Conservation (phyloP, 768 basidiomycete genomes). For the Mycena floridula region DNA sequence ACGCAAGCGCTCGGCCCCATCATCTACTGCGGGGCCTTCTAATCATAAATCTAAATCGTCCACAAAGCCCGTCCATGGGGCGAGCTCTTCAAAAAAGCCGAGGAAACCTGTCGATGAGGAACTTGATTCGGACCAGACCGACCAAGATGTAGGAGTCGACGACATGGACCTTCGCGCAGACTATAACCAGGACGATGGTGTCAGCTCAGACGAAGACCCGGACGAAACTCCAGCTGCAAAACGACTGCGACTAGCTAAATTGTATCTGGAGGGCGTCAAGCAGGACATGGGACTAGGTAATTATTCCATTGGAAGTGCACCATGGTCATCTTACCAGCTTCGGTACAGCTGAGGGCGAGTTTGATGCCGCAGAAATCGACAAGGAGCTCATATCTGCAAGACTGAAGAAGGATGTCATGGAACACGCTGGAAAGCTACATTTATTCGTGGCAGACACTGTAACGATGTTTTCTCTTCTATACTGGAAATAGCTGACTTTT, state of each 20-base stretch:
- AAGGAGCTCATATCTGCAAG: conserved; percentile 86
- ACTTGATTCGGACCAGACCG: conserved; percentile 54
- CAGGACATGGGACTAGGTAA: conserved; percentile 50
- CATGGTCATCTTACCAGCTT: not conserved
- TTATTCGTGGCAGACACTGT: conserved; percentile 73
- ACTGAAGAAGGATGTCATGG: conserved; percentile 86
- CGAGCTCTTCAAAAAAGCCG: conserved; percentile 2
- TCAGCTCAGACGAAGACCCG: conserved; percentile 78
- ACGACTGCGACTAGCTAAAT: conserved; percentile 80
- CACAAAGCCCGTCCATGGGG: conserved; percentile 7
- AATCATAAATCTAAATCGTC: conserved; percentile 20
- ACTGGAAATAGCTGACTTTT: not conserved
- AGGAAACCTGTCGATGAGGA: conserved; percentile 58
- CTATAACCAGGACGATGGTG: conserved; percentile 27
- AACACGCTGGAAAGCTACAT: conserved; percentile 85
- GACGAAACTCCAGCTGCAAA: conserved; percentile 93
- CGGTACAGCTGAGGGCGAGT: conserved; percentile 71
- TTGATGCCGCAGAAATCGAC: conserved; percentile 95
- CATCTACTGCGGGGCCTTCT: conserved; percentile 20
- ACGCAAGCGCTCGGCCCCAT: conserved; percentile 44
- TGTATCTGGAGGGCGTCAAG: conserved; percentile 85
- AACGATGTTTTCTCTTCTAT: conserved; percentile 16
- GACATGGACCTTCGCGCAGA: conserved; percentile 62
- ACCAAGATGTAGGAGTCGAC: conserved; percentile 53
- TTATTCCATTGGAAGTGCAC: conserved; percentile 22